Percentiles rank a stretch among this genome's conserved stretches.
Conservation (phyloP, 805 yeast species). For the Phaffomyces antillensis region DNA sequence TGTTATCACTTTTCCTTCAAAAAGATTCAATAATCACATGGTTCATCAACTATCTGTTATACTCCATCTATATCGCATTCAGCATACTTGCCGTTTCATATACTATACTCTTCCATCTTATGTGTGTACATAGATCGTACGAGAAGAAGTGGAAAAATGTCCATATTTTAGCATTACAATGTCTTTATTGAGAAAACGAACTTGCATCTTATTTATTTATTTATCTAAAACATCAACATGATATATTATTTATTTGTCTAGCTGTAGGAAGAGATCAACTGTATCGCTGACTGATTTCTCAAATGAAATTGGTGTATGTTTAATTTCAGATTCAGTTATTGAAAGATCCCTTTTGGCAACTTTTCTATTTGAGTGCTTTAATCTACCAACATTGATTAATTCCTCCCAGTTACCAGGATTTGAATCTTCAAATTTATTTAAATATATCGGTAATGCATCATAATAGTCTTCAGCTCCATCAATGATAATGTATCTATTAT, state of each 20-base stretch:
- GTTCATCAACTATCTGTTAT: slow-evolving; percentile 1
- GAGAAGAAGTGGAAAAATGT: slow-evolving; percentile 19
- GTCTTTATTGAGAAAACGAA: too few relatives aligned
- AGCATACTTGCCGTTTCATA: slow-evolving; percentile 10
- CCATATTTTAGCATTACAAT: not conserved
- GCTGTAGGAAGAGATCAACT: not conserved
- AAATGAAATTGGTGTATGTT: slow-evolving; percentile 1
- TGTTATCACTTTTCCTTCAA: slow-evolving; percentile 1
- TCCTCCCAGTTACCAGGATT: slow-evolving; percentile 9
- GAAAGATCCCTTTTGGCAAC: slow-evolving; percentile 6
- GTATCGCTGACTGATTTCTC: not conserved
- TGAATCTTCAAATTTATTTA: not conserved
- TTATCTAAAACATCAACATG: not conserved
- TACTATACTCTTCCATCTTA: slow-evolving; percentile 12
- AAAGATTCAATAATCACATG: not conserved
- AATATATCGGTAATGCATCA: slow-evolving; percentile 1
- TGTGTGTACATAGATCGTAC: slow-evolving; percentile 15
- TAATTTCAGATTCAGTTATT: slow-evolving; percentile 4
- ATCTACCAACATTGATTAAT: not conserved
- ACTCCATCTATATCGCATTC: slow-evolving; percentile 5
- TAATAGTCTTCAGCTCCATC: slow-evolving; percentile 7
- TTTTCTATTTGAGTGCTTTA: not conserved
- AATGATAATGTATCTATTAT: slow-evolving; percentile 9
- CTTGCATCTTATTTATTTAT: not conserved
- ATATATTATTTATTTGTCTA: not conserved